Conservation (phyloP, 208 protist species). For the Phytomonas serpens region DNA sequence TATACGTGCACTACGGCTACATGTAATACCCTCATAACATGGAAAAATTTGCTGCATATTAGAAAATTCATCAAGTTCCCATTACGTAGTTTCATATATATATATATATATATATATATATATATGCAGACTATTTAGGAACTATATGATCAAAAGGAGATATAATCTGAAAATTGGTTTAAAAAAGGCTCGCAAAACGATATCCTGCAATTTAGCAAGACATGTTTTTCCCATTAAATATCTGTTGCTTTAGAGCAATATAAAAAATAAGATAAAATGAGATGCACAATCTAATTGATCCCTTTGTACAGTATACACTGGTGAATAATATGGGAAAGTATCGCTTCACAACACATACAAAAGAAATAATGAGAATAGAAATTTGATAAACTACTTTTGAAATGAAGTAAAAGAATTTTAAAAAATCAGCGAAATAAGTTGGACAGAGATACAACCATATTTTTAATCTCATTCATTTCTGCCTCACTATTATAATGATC, state of each 20-base stretch:
- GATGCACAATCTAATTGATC: background rate
- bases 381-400: background rate
- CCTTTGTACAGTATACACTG: background rate
- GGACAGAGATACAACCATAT: background rate
- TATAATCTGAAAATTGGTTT: background rate
- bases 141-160: background rate
- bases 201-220: background rate
- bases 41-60: background rate
- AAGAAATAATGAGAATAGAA: background rate
- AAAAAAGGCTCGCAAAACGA: background rate
- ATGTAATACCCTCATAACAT: background rate
- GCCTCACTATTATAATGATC: background rate
- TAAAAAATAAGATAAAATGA: background rate
- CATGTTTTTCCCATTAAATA: background rate
- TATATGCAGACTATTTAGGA: background rate
- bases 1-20: background rate
- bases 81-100: background rate
- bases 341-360: background rate
- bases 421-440: background rate
- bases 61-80: background rate
- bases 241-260: background rate
- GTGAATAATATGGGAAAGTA: background rate
- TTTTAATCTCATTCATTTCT: background rate
- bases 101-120: background rate
- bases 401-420: conserved; percentile 1